Conservation (phyloP, 805 yeast genomes). For the Candida caryicola region DNA sequence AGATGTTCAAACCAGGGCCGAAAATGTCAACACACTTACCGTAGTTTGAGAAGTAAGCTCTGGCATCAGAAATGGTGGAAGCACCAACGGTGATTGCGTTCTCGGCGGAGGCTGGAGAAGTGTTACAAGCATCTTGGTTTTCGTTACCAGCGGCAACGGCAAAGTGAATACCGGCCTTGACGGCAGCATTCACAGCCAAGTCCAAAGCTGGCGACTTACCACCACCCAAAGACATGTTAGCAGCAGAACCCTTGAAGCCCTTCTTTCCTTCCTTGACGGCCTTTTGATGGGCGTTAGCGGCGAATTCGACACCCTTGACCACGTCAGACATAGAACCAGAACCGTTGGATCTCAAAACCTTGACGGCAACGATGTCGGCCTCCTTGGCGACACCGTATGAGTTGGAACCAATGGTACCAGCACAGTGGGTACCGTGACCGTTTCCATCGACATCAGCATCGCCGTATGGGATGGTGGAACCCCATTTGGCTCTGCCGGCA, state of each 20-base stretch:
- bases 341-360: conserved; percentile 79
- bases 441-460: conserved; percentile 76
- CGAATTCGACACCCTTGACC: conserved; percentile 80
- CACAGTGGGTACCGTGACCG: conserved; percentile 96
- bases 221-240: conserved; percentile 63
- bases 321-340: conserved; percentile 83
- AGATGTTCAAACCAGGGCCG: conserved; percentile 56
- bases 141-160: conserved; percentile 67
- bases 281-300: conserved; percentile 66
- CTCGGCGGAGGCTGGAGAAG: conserved; percentile 61
- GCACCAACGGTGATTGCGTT: conserved; percentile 55
- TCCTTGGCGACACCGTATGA: conserved; percentile 82
- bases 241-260: conserved; percentile 59
- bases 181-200: conserved; percentile 58
- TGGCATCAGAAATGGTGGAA: conserved; percentile 41
- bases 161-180: conserved; percentile 53
- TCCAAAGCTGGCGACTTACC: conserved; percentile 56
- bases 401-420: conserved; percentile 87
- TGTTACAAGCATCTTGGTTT: conserved; percentile 56
- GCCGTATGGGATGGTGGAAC: conserved; percentile 72
- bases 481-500: conserved; percentile 83
- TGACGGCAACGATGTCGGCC: conserved; percentile 76
- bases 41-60: conserved; percentile 53
- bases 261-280: conserved; percentile 34
- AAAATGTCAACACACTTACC: conserved; percentile 53